Conservation (phyloP, 2,329 filamentous ascomycete genomes). For the Aspergillus ustus region DNA sequence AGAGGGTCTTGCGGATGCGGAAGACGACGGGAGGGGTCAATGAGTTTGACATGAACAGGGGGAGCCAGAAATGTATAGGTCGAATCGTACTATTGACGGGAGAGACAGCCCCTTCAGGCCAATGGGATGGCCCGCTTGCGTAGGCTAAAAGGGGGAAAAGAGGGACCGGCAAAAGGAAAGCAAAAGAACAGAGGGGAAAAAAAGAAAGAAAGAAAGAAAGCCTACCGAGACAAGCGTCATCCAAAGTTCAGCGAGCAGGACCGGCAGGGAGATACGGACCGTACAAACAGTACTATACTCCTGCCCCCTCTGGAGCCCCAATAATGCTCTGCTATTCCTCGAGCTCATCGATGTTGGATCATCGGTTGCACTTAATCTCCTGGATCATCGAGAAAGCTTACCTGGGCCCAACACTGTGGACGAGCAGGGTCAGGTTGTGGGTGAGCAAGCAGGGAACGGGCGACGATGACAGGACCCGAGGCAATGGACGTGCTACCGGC, state of each 20-base stretch:
- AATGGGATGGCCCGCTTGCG: constrained; percentile 19
- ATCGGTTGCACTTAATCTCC: constrained; percentile 5
- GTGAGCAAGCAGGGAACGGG: neutral
- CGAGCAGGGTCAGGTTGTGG: constrained; percentile 3
- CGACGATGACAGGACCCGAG: constrained; percentile 30
- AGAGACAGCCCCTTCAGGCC: constrained; percentile 15
- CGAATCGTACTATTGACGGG: constrained; percentile 27
- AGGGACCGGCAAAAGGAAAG: constrained; percentile 13
- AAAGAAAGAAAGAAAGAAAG: constrained; percentile 11
- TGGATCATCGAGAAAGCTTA: constrained; percentile 26
- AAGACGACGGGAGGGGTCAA: constrained; percentile 8
- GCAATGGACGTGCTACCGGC: constrained; percentile 28
- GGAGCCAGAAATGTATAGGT: constrained; percentile 19
- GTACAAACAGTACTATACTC: neutral
- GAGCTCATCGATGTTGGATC: constrained; percentile 1
- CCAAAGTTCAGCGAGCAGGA: neutral
- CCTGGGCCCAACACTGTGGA: constrained; percentile 14
- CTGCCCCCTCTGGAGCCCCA: neutral
- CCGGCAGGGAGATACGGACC: neutral
- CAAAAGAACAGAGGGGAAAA: constrained; percentile 14
- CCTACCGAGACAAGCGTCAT: neutral
- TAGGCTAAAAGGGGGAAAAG: constrained; percentile 10
- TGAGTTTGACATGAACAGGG: constrained; percentile 21
- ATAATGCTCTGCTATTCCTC: neutral
- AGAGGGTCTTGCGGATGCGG: neutral